Conservation (phyloP, 2,329 filamentous ascomycete genomes). For the Talaromyces sp. region DNA sequence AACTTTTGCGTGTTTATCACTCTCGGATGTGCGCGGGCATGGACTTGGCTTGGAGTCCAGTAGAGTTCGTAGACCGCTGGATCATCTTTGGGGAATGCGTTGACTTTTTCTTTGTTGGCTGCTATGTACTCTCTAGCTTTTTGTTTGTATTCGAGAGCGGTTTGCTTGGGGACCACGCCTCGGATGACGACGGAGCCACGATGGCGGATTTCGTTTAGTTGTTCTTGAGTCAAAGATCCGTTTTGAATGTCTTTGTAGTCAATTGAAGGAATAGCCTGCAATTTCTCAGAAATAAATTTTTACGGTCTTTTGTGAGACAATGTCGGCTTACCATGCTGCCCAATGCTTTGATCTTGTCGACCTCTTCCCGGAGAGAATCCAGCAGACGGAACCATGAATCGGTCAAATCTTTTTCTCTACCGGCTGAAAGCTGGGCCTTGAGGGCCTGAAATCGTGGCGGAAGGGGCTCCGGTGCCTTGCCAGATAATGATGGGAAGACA, state of each 20-base stretch:
- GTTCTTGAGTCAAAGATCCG: not conserved
- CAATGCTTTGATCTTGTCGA: constrained; percentile 40
- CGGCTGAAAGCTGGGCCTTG: constrained; percentile 39
- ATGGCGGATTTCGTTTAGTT: constrained; percentile 51
- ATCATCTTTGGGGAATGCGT: constrained; percentile 64
- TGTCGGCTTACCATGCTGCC: constrained; percentile 40
- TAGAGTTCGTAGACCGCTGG: constrained; percentile 62
- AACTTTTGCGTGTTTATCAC: constrained; percentile 61
- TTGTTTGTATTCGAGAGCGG: constrained; percentile 65
- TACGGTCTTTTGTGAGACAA: not conserved
- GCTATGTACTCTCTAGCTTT: constrained; percentile 64
- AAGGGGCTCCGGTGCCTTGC: constrained; percentile 40
- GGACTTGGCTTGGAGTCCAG: constrained; percentile 59
- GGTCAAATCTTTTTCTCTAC: constrained; percentile 40
- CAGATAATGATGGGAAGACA: constrained; percentile 45
- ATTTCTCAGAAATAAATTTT: not conserved
- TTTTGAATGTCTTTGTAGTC: constrained; percentile 38
- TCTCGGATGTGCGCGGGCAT: constrained; percentile 65
- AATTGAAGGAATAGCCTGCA: constrained; percentile 45
- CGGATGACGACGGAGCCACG: constrained; percentile 64
- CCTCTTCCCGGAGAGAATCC: constrained; percentile 40
- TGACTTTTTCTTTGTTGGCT: constrained; percentile 54
- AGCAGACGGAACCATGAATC: constrained; percentile 46
- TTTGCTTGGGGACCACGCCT: constrained; percentile 62
- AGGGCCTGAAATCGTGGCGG: constrained; percentile 44